phyloP scores from a whole-genome alignment of 164 flowering plant species.

The Magnolia changhungtana region DNA sequence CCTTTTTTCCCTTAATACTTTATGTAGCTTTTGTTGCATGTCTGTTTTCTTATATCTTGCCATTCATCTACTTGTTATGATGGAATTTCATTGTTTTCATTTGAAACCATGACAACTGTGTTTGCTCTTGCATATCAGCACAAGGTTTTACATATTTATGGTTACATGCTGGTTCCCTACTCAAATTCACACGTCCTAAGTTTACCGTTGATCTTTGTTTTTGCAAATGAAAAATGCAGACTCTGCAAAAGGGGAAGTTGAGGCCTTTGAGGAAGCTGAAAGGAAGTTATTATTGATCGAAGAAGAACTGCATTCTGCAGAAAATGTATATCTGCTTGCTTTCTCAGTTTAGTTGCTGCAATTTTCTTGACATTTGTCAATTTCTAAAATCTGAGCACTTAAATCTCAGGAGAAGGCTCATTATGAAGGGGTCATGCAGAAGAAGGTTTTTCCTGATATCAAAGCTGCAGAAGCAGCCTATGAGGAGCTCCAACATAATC shows the following conservation, averaged over 20 bases:
- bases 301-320: slow-evolving; percentile 38
- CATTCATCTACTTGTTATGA: neutral
- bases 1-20: neutral
- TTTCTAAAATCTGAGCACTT: neutral
- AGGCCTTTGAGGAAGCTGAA: slow-evolving; percentile 66
- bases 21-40: neutral
- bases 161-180: neutral
- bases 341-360: too few relatives aligned
- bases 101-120: neutral
- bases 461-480: slow-evolving; percentile 47
- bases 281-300: slow-evolving; percentile 46
- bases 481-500: slow-evolving; percentile 44
- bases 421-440: slow-evolving; percentile 62
- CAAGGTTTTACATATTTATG: neutral
- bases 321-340: slow-evolving; percentile 38
- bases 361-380: neutral
- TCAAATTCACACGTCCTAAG: neutral
- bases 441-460: slow-evolving; percentile 59
- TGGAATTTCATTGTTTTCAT: neutral
- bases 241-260: slow-evolving; percentile 70
- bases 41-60: neutral
- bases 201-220: neutral
- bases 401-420: slow-evolving; percentile 59
- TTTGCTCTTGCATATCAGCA: neutral
- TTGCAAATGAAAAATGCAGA: slow-evolving; percentile 34